Evolutionary conservation across 805 yeast species (phyloP), one percentile per base, ranked within the genome.

Genomic region (Priceomyces castillae): DNA sequence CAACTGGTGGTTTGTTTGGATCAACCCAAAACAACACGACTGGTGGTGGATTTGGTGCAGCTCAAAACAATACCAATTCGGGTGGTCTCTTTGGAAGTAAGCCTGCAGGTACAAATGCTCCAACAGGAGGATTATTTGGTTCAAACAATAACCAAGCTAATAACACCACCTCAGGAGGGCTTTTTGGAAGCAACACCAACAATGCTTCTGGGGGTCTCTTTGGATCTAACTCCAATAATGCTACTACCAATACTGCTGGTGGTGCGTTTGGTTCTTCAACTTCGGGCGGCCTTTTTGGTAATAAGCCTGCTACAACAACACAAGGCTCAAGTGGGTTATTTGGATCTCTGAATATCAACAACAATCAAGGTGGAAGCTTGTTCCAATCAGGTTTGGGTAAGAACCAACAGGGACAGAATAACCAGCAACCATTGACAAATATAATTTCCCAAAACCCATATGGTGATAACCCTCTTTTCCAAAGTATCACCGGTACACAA

Each of bases 381-480:
- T 44, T 50, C 51, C 51, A 51, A 39, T 40, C 39, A 40, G 40
- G 34, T 23, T 28, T 46, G 39, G 41, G 40, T 7, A 50, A 42
- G 61, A 58, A 44, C 30, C 61, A 54, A 30, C 56, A 47, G 28
- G 58, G 49, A 37, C 59, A 51, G 30, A 56, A 43, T 15, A 54
- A 42, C 37, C 60, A 48, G 30, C 65, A 53, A 37, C 51, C 62
- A 17, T 49, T 63, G 37, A 56, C 56, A 25, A 67, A 58, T 45
- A 59, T 69, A 41, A 58, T 52, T 37, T 53, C 68, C 2, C 66
- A 61, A 42, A 66, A 84, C 58, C 96, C 97, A 35, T 90, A 87
- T 58, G 95, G 96, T 1, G 75, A 79, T 38, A 82, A 83, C 53
- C 86, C 90, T 4, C 68, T 90, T 41, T 88, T 86, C 50, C 70